Evolutionary conservation across 306 rosid species (phyloP).

Genomic region (Delonix regia): DNA sequence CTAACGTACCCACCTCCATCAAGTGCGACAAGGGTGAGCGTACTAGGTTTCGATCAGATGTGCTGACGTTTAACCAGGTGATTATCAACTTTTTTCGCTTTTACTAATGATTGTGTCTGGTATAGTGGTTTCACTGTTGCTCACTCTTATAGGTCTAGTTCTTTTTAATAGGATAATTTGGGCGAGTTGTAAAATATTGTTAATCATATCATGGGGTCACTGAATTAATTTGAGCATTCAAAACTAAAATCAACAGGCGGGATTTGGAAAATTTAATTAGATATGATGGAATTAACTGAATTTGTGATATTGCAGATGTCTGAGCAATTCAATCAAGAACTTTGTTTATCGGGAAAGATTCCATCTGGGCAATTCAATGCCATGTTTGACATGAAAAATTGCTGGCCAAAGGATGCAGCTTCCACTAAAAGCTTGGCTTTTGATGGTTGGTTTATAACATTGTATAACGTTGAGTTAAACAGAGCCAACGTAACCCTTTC

Average conservation of each 20-base stretch:
- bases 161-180: background rate
- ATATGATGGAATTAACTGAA: background rate
- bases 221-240: background rate
- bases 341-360: conserved; percentile 72
- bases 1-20: conserved; percentile 62
- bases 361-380: conserved; percentile 81
- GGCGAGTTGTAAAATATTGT: too few species aligned
- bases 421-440: conserved; percentile 59
- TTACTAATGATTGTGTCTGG: background rate
- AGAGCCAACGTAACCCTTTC: conserved; percentile 64
- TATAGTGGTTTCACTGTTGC: background rate
- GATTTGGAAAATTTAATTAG: background rate
- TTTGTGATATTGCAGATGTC: conserved; percentile 69
- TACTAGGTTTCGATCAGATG: conserved; percentile 74
- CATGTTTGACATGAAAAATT: conserved; percentile 67
- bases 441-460: conserved; percentile 80
- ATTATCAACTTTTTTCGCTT: background rate
- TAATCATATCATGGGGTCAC: background rate
- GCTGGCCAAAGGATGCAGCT: conserved; percentile 84
- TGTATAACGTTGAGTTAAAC: conserved; percentile 72
- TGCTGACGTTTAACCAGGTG: conserved; percentile 72
- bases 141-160: background rate
- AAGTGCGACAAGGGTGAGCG: conserved; percentile 91
- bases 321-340: conserved; percentile 70
- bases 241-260: background rate